Base-by-base conservation (phyloP, 495 filamentous ascomycete species). In the Podospora bellae-mahoneyi region DNA sequence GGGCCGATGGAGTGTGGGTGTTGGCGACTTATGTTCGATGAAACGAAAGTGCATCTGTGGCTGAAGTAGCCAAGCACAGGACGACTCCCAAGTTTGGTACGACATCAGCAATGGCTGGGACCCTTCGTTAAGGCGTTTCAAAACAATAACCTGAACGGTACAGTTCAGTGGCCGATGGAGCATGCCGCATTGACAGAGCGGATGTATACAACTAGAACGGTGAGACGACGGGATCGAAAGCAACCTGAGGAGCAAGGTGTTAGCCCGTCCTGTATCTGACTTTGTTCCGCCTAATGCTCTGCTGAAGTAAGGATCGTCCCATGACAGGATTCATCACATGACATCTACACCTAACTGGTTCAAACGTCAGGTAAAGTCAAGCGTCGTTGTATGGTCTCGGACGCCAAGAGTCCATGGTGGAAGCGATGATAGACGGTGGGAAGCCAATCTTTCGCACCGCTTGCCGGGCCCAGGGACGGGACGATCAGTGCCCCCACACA, bases 401-500 rank as follows among this genome's bases (percentile, higher is more conserved):
- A 16, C 15, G 39, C 39, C 39, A 48, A 48, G 39, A 48, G 3
- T 48, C 9, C 15, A 10, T 48, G 39, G 39, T 13, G 7, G 34
- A 48, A 48, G 39, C 39, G 39, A 48, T 48, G 39, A 48, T 20
- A 53, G 53, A 30, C 59, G 64, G 60, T 56, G 19, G 10, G 53
- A 9, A 63, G 60, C 69, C 63, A 63, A 56, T 64, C 34, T 66
- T 32, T 16, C 56, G 61, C 66, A 66, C 68, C 68, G 66, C 69
- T 60, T 68, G 67, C 66, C 68, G 73, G 61, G 63, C 68, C 64
- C 73, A 67, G 63, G 62, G 64, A 71, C 75, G 71, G 75, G 75
- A 73, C 71, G 75, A 75, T 77, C 73, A 74, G 15, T 57, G 68
- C 71, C 64, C 64, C 69, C 71, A 73, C 73, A 57, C 55, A 27